Percentiles rank a stretch among this genome's conserved stretches.
phyloP scores from a whole-genome alignment of 208 protist genomes.

The Leishmania tarentolae region DNA sequence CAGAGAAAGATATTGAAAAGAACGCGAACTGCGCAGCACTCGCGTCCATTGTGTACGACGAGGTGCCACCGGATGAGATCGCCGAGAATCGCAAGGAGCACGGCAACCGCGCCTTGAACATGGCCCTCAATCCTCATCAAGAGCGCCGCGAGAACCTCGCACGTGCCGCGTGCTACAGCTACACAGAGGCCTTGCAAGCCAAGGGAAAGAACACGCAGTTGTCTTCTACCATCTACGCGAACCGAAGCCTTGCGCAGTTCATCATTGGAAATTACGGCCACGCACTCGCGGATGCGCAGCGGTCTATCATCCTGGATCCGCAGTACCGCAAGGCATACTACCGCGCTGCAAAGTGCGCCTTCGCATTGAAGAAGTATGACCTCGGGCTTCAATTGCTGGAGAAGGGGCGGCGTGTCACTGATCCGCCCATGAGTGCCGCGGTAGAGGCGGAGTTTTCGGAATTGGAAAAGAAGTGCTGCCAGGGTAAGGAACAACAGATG shows the following conservation, averaged over 20 bases:
- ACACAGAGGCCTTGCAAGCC: conserved; percentile 85
- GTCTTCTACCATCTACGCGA: conserved; percentile 77
- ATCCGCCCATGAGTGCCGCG: conserved; percentile 41
- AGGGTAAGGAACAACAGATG: conserved; percentile 23
- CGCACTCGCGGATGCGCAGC: conserved; percentile 82
- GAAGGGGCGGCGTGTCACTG: conserved; percentile 38
- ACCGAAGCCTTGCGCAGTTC: conserved; percentile 83
- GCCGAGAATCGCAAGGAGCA: conserved; percentile 87
- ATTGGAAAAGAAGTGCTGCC: conserved; percentile 44
- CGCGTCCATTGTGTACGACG: conserved; percentile 87
- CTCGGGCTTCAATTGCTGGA: conserved; percentile 64
- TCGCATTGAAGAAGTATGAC: conserved; percentile 76
- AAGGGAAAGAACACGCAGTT: conserved; percentile 76
- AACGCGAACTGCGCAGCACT: conserved; percentile 80
- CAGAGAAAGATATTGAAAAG: conserved; percentile 78
- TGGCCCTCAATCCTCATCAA: conserved; percentile 80
- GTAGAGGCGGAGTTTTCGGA: conserved; percentile 56
- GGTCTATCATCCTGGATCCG: conserved; percentile 77
- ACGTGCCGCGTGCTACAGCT: conserved; percentile 76
- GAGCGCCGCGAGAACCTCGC: conserved; percentile 81
- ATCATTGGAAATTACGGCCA: conserved; percentile 91
- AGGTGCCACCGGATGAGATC: conserved; percentile 78
- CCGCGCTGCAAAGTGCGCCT: conserved; percentile 77
- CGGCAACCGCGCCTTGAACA: conserved; percentile 75
- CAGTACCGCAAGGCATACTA: conserved; percentile 88